Percentiles rank a stretch among this genome's conserved stretches.
Conservation (phyloP, 805 yeast species). For the Metschnikowia koreensis region DNA sequence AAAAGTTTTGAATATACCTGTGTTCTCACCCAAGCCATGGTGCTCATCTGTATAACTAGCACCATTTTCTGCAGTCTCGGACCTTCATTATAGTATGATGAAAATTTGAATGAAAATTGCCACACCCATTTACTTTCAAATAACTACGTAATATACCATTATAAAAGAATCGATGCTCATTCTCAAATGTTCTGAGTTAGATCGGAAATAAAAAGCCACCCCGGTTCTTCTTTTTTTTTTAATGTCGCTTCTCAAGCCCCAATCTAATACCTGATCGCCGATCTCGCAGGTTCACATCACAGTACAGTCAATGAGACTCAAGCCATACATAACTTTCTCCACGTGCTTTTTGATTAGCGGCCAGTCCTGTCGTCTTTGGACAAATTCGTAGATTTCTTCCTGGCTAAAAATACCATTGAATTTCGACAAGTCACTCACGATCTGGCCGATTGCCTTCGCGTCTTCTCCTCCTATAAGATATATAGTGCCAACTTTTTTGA, state of each 20-base stretch:
- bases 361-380: constrained; percentile 89
- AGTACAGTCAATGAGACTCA: constrained; percentile 74
- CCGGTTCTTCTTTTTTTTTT: not conserved
- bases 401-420: constrained; percentile 88
- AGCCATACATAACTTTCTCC: constrained; percentile 93
- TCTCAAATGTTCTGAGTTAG: no score
- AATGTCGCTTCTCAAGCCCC: not conserved
- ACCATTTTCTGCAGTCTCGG: not conserved
- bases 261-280: not conserved
- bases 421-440: constrained; percentile 78
- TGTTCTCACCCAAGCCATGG: not conserved
- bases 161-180: no score
- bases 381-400: constrained; percentile 92
- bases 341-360: constrained; percentile 68
- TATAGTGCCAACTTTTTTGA: constrained; percentile 82
- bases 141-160: no score
- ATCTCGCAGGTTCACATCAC: constrained; percentile 37
- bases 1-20: not conserved
- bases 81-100: not conserved
- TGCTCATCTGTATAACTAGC: not conserved
- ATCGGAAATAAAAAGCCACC: no score
- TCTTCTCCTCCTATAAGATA: constrained; percentile 70
- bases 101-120: not conserved
- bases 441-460: constrained; percentile 78
- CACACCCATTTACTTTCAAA: not conserved